Evolutionary conservation across 106 monocot species (phyloP), one percentile per base, ranked within the genome.

Genomic region (Amphibolis antarctica): DNA sequence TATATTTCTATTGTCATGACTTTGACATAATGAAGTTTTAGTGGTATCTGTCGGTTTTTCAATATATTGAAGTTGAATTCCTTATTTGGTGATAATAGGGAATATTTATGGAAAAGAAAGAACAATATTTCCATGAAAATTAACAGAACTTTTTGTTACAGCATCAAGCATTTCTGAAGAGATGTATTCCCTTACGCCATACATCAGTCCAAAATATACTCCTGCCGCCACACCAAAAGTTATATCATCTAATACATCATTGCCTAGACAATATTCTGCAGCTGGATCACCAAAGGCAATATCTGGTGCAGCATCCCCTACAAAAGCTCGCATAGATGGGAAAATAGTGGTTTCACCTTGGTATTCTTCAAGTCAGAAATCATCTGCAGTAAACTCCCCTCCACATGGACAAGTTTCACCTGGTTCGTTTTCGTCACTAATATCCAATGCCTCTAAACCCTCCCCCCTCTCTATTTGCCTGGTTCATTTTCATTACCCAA

Each of bases 241-340:
- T 4, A 57, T 62, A 53, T 81, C 85, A 7, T 66, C 67, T 55
- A 59, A 50, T 17, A 62, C 45, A 42, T 80, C 89, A n/a, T n/a
- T n/a, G 49, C 89, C 85, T 30, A 66, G 57, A 78, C 61, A 57
- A 43, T 65, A 55, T 50, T 88, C 88, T 51, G 67, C 68, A 31
- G 53, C 65, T 24, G 74, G 61, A 55, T 69, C 89, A 47, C 83
- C 86, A 1, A 81, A 65, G 57, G 57, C 66, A 21, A 44, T 67
- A 62, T 64, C 42, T 20, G 25, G 66, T 26, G 42, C 27, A 2
- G 62, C 61, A 45, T 68, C 72, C 10, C 72, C 67, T 24, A 44
- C 27, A 43, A 66, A 56, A 53, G 10, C 60, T 50, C 21, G 9
- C 36, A 46, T 29, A 44, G 65, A 65, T 65, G 52, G 36, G 27